A percentile compares a stretch with the other conserved stretches of the same genome.
phyloP scores from a whole-genome alignment of 1,284 basidiomycete species.

The Ustilago curta region DNA sequence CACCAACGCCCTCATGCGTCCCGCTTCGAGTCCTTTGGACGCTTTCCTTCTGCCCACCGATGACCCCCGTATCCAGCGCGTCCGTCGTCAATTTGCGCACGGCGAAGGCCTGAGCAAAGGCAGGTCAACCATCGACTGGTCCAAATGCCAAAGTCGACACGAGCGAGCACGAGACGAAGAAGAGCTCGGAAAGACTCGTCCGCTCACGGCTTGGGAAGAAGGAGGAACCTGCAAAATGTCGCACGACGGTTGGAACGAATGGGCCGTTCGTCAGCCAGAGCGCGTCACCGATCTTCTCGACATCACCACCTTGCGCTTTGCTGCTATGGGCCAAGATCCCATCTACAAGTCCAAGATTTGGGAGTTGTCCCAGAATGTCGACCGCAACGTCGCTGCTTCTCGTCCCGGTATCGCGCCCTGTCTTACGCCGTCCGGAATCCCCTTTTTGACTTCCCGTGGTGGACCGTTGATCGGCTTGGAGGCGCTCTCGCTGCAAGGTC shows the following conservation, averaged over 20 bases:
- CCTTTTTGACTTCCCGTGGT: slow-evolving; percentile 92
- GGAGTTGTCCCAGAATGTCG: slow-evolving; percentile 97
- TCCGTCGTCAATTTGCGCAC: slow-evolving; percentile 75
- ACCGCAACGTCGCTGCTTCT: slow-evolving; percentile 81
- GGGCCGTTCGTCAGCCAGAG: slow-evolving; percentile 89
- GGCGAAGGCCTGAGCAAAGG: slow-evolving; percentile 55
- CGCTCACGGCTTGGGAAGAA: slow-evolving; percentile 92
- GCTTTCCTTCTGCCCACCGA: slow-evolving; percentile 90
- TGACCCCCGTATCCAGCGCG: slow-evolving; percentile 88
- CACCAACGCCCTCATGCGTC: slow-evolving; percentile 79
- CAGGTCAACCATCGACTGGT: slow-evolving; percentile 79
- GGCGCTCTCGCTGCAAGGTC: slow-evolving; percentile 90
- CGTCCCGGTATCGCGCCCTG: slow-evolving; percentile 88
- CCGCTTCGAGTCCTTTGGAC: slow-evolving; percentile 88
- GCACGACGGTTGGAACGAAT: slow-evolving; percentile 93
- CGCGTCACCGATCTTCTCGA: slow-evolving; percentile 95
- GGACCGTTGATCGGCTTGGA: slow-evolving; percentile 95
- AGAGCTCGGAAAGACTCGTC: slow-evolving; percentile 82
- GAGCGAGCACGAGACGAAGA: slow-evolving; percentile 88
- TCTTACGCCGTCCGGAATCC: slow-evolving; percentile 94
- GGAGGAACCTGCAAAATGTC: slow-evolving; percentile 88
- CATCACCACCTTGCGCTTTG: slow-evolving; percentile 84
- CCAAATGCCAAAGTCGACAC: slow-evolving; percentile 89
- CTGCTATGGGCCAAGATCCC: slow-evolving; percentile 75
- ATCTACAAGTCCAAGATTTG: slow-evolving; percentile 72